Evolutionary conservation across 805 yeast species (phyloP).

Genomic region (Cyberlindnera xishuangbannaensis): DNA sequence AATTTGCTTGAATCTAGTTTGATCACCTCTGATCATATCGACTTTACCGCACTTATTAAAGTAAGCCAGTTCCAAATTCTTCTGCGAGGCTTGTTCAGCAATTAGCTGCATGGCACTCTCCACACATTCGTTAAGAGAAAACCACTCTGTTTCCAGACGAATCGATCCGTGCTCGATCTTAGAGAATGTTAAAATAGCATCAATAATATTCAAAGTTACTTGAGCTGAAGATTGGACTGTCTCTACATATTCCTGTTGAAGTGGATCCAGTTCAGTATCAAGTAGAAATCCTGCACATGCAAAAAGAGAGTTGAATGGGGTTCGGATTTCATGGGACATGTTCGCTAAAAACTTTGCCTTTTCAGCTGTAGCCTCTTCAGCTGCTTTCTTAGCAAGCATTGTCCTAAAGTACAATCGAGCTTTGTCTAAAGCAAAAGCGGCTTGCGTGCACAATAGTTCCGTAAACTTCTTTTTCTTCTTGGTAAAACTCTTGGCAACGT

Average conservation of each 20-base stretch:
- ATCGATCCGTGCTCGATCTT: slow-evolving; percentile 87
- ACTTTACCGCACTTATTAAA: slow-evolving; percentile 77
- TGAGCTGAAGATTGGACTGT: slow-evolving; percentile 86
- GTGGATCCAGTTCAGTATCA: slow-evolving; percentile 80
- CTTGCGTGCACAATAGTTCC: slow-evolving; percentile 42
- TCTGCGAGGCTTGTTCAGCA: slow-evolving; percentile 83
- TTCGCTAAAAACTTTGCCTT: slow-evolving; percentile 84
- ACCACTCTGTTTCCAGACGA: slow-evolving; percentile 80
- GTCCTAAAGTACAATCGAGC: slow-evolving; percentile 41
- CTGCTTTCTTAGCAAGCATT: slow-evolving; percentile 76
- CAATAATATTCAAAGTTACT: slow-evolving; percentile 76
- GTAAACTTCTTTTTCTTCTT: slow-evolving; percentile 34
- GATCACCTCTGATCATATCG: slow-evolving; percentile 76
- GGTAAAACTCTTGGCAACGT: slow-evolving; percentile 25
- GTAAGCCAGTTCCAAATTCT: slow-evolving; percentile 69
- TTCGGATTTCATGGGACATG: slow-evolving; percentile 81
- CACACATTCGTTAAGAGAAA: slow-evolving; percentile 75
- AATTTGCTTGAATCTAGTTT: slow-evolving; percentile 78
- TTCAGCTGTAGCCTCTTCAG: slow-evolving; percentile 81
- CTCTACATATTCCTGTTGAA: slow-evolving; percentile 82
- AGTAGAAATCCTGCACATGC: slow-evolving; percentile 87
- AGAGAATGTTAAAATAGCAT: slow-evolving; percentile 83
- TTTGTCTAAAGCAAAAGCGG: slow-evolving; percentile 46
- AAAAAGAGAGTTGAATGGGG: slow-evolving; percentile 87
- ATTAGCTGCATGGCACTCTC: slow-evolving; percentile 83